Percentiles rank a stretch among this genome's conserved stretches.
Conservation (phyloP, 257 asterid genomes). For the Scutellaria galericulata region DNA sequence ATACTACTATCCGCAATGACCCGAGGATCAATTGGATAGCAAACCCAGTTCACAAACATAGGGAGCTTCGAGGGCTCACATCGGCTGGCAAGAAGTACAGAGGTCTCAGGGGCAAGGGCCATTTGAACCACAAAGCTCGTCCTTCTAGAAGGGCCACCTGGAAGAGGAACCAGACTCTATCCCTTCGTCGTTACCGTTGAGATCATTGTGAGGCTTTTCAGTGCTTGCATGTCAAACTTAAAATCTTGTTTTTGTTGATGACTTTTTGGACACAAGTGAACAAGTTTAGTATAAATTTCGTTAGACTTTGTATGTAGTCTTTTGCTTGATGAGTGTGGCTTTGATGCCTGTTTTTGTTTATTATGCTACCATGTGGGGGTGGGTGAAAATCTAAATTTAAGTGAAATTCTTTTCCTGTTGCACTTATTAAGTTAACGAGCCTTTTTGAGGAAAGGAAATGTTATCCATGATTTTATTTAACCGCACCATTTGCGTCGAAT, state of each 20-base stretch:
- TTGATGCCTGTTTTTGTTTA: neutral
- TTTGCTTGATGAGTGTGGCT: neutral
- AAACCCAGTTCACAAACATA: constrained; percentile 35
- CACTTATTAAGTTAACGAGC: too few relatives aligned
- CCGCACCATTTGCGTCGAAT: too few relatives aligned
- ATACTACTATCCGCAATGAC: constrained; percentile 34
- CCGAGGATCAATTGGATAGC: constrained; percentile 36
- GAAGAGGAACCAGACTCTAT: constrained; percentile 34
- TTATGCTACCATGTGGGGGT: neutral
- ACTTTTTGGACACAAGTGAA: constrained; percentile 7
- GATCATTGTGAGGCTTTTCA: neutral
- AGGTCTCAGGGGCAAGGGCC: constrained; percentile 35
- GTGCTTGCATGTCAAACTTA: neutral
- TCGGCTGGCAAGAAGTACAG: constrained; percentile 40
- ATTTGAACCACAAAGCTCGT: constrained; percentile 34
- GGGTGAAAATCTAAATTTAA: neutral
- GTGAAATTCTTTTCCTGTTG: too few relatives aligned
- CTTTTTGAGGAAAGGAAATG: too few relatives aligned
- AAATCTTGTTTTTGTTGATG: neutral
- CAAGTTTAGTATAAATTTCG: neutral
- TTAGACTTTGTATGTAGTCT: neutral
- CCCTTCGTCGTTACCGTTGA: constrained; percentile 37
- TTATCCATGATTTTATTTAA: too few relatives aligned
- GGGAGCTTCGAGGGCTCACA: constrained; percentile 35
- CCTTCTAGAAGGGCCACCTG: constrained; percentile 37